A percentile compares a stretch with the other conserved stretches of the same genome.
Evolutionary conservation across 495 filamentous ascomycete genomes (phyloP).

Genomic region (Aspergillus steynii): DNA sequence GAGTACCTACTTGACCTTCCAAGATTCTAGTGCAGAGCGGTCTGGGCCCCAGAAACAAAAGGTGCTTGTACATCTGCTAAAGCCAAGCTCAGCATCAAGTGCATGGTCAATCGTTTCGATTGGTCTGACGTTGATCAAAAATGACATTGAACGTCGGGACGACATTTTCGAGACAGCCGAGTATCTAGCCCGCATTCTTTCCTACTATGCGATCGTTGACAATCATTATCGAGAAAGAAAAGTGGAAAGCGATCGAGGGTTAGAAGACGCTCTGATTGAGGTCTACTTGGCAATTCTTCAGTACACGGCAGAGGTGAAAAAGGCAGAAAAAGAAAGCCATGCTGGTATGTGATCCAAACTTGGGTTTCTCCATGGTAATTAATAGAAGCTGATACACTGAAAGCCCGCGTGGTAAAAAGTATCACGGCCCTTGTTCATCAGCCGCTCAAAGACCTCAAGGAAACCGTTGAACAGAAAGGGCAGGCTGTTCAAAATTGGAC

Average conservation of each 20-base stretch:
- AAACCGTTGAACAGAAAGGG: neutral
- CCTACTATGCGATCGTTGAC: constrained; percentile 5
- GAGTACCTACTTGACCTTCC: neutral
- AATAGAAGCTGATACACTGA: neutral
- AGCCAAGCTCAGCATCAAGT: constrained; percentile 10
- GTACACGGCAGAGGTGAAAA: constrained; percentile 7
- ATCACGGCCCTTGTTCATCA: neutral
- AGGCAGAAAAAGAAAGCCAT: neutral
- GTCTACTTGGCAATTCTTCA: constrained; percentile 8
- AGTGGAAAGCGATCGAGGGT: neutral
- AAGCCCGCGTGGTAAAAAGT: neutral
- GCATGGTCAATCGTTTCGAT: constrained; percentile 19
- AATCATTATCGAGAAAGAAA: neutral
- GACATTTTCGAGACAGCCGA: constrained; percentile 10
- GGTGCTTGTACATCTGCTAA: neutral
- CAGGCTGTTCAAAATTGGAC: neutral
- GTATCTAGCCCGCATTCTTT: constrained; percentile 1
- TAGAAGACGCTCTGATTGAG: neutral
- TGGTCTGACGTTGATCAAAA: constrained; percentile 8
- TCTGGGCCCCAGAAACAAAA: too few relatives aligned
- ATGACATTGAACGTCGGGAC: constrained; percentile 15
- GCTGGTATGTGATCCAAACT: neutral
- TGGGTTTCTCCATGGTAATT: neutral
- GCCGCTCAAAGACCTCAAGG: neutral
- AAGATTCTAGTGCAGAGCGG: neutral